These are phyloP conservation scores for Uronychia binucleata DNA, from an alignment of 73 alveolate genomes.

Conservation along the genomic window DNA sequence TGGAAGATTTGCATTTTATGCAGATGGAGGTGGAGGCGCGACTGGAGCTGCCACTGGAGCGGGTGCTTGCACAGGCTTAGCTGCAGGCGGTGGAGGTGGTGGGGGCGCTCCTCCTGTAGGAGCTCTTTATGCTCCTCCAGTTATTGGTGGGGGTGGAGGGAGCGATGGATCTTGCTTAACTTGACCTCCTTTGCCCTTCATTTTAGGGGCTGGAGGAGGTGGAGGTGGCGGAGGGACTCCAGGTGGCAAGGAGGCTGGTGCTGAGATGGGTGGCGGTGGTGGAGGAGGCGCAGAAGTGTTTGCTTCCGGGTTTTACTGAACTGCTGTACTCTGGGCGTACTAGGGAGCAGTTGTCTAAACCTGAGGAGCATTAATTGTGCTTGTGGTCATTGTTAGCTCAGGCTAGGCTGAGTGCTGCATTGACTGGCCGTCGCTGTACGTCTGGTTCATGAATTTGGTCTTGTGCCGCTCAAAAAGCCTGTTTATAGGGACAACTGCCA, in stretches of 20 bases:
- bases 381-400: too few species aligned
- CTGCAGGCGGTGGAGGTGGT: not conserved
- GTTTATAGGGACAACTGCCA: not conserved
- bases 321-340: not conserved
- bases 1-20: not conserved
- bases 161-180: not conserved
- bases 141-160: not conserved
- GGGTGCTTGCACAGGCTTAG: too few species aligned
- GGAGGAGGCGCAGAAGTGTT: not conserved
- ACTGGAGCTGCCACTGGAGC: too few species aligned
- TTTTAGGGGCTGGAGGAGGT: not conserved
- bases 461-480: not conserved
- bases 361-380: not conserved
- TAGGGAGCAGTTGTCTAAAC: not conserved
- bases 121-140: not conserved
- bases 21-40: not conserved
- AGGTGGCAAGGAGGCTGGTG: not conserved
- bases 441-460: not conserved
- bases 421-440: not conserved
- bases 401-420: too few species aligned
- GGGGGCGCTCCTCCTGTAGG: not conserved
- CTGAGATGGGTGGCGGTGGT: not conserved
- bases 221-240: slow-evolving; percentile 1
- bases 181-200: not conserved
- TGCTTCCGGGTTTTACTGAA: not conserved